phyloP scores from a whole-genome alignment of 192 early-diverging fungal genomes.

The Thoreauomyces humboldtii region DNA sequence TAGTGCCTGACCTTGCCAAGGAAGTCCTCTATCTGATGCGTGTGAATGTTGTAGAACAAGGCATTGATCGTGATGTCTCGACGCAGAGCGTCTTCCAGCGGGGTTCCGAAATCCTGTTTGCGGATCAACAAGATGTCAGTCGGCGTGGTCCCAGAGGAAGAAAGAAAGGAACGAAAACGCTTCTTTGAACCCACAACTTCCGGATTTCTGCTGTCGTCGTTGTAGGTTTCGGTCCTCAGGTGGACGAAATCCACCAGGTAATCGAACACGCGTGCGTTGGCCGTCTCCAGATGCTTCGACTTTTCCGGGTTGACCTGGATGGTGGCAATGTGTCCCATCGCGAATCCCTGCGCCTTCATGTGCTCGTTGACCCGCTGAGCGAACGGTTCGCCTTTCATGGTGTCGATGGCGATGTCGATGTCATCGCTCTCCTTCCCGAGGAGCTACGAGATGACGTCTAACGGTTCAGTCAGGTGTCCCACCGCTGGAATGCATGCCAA shows the following conservation, averaged over 20 bases:
- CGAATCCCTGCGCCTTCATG: slow-evolving; percentile 36
- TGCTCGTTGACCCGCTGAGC: slow-evolving; percentile 70
- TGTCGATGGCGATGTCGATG: slow-evolving; percentile 91
- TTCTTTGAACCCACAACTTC: slow-evolving; percentile 28
- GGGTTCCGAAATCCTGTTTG: slow-evolving; percentile 76
- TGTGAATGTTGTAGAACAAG: slow-evolving; percentile 94
- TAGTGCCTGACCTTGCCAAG: slow-evolving; percentile 24
- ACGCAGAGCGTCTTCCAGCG: slow-evolving; percentile 84
- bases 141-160: neutral
- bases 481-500: no score
- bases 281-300: slow-evolving; percentile 98
- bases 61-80: slow-evolving; percentile 98
- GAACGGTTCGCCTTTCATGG: slow-evolving; percentile 91
- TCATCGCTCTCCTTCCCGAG: slow-evolving; percentile 83
- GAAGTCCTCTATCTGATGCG: slow-evolving; percentile 35
- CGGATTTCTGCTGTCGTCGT: slow-evolving; percentile 78
- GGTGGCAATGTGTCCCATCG: slow-evolving; percentile 61
- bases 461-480: no score
- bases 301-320: slow-evolving; percentile 91
- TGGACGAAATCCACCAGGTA: slow-evolving; percentile 92
- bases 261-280: slow-evolving; percentile 79
- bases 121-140: neutral
- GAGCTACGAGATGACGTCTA: slow-evolving; percentile 61
- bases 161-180: no score
- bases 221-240: slow-evolving; percentile 88